phyloP scores from a whole-genome alignment of 2,329 filamentous ascomycete genomes.

The Trichoderma simmonsii region DNA sequence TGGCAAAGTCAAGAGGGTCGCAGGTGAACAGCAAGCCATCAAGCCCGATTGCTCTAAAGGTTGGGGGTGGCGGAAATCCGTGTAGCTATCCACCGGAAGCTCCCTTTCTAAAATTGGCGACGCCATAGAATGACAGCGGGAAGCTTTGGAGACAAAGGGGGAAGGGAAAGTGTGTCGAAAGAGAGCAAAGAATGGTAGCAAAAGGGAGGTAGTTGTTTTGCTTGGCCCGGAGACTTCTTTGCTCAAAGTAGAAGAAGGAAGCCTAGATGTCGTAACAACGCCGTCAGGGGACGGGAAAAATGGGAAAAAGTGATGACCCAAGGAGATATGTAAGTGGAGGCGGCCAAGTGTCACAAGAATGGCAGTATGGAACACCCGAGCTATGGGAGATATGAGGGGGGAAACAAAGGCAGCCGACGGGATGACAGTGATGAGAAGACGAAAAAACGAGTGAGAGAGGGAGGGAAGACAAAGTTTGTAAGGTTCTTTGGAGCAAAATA shows the following conservation, averaged over 20 bases:
- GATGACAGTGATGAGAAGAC: conserved; percentile 15
- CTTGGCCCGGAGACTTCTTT: background rate
- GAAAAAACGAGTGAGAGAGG: background rate
- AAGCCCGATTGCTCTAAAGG: conserved; percentile 30
- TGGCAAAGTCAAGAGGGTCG: conserved; percentile 26
- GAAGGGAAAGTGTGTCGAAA: background rate
- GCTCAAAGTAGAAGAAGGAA: background rate
- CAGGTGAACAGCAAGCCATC: conserved; percentile 28
- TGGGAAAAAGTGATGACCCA: conserved; percentile 12
- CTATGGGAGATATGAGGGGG: conserved; percentile 3
- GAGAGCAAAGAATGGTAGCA: background rate
- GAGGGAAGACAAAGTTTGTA: background rate
- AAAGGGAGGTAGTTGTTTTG: background rate
- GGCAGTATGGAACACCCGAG: conserved; percentile 20
- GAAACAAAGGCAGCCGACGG: conserved; percentile 10
- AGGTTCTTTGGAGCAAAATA: background rate
- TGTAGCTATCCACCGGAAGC: conserved; percentile 32
- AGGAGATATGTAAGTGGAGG: conserved; percentile 21
- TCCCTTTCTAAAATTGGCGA: conserved; percentile 29
- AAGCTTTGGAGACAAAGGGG: background rate
- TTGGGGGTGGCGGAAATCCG: conserved; percentile 27
- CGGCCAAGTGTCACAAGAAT: conserved; percentile 20
- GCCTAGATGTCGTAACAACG: conserved; percentile 14
- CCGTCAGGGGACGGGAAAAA: conserved; percentile 1
- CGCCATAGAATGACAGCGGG: conserved; percentile 26